phyloP scores from a whole-genome alignment of 2,329 filamentous ascomycete genomes.

The Phoma herbarum region DNA sequence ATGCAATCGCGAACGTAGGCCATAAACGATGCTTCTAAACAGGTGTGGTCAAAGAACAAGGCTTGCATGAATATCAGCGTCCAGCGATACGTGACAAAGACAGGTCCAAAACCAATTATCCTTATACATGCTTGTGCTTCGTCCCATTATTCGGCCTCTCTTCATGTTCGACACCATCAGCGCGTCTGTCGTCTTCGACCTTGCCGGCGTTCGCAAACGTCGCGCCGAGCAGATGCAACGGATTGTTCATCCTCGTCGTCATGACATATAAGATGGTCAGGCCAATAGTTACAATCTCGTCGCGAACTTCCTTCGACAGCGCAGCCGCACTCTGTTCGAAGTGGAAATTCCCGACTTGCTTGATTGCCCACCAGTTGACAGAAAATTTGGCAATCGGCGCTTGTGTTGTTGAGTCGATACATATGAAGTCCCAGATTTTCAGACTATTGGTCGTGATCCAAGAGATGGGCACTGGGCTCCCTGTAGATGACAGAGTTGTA shows the following conservation, averaged over 20 bases:
- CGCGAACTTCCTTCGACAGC: constrained; percentile 22
- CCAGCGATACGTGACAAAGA: too few species aligned
- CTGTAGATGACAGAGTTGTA: constrained; percentile 12
- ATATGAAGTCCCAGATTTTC: constrained; percentile 35
- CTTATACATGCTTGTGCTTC: constrained; percentile 17
- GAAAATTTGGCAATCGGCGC: constrained; percentile 30
- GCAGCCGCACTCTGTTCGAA: constrained; percentile 23
- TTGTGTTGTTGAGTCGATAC: constrained; percentile 28
- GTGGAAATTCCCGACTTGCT: constrained; percentile 31
- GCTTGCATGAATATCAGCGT: too few species aligned
- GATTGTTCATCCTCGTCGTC: constrained; percentile 31
- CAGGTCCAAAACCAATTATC: too few species aligned
- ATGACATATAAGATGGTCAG: constrained; percentile 33
- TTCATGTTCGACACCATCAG: constrained; percentile 1
- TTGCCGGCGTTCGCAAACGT: constrained; percentile 30
- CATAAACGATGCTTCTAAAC: too few species aligned
- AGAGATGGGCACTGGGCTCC: constrained; percentile 16
- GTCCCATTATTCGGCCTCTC: constrained; percentile 8
- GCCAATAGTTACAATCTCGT: constrained; percentile 32
- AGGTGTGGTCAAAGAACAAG: too few species aligned
- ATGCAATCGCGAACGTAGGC: too few species aligned
- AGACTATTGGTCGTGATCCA: constrained; percentile 28
- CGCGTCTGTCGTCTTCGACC: constrained; percentile 14
- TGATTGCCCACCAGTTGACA: constrained; percentile 30
- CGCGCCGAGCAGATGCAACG: constrained; percentile 27